A percentile compares a stretch with the other conserved stretches of the same genome.
These are phyloP conservation scores for Rhynchospora tenuis DNA, from an alignment of 176 grass and related monocot genomes.

Conservation along the genomic window DNA sequence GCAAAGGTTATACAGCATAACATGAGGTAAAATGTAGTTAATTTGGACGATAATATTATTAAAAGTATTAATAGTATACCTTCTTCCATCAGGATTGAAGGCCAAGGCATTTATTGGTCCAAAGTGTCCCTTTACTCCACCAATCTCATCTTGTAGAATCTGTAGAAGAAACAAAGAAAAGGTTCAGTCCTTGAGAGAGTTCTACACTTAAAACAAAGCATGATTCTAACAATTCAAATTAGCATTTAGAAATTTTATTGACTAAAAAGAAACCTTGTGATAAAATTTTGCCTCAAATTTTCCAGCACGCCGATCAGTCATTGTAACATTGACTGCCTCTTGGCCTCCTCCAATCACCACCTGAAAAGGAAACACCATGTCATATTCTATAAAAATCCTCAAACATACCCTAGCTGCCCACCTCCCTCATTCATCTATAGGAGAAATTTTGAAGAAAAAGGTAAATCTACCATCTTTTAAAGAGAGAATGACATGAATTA, in stretches of 20 bases:
- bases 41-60: not conserved
- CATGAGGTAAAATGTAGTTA: not conserved
- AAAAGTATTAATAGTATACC: slow-evolving; percentile 30
- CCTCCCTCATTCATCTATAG: not conserved
- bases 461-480: not conserved
- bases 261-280: slow-evolving; percentile 43
- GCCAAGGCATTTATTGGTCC: slow-evolving; percentile 87
- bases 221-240: not conserved
- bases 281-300: slow-evolving; percentile 97
- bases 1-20: not conserved
- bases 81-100: slow-evolving; percentile 89
- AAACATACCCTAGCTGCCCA: not conserved
- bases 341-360: slow-evolving; percentile 87
- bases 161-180: slow-evolving; percentile 18
- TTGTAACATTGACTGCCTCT: slow-evolving; percentile 77
- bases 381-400: not conserved
- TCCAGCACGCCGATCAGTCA: slow-evolving; percentile 63
- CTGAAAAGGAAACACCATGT: slow-evolving; percentile 27
- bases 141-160: slow-evolving; percentile 94
- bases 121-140: slow-evolving; percentile 92
- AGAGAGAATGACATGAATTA: not conserved
- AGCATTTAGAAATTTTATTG: not conserved
- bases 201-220: not conserved
- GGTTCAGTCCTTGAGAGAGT: not conserved
- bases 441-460: not conserved